Conservation (phyloP, 2,329 filamentous ascomycete species). For the Paraphoma sp. region DNA sequence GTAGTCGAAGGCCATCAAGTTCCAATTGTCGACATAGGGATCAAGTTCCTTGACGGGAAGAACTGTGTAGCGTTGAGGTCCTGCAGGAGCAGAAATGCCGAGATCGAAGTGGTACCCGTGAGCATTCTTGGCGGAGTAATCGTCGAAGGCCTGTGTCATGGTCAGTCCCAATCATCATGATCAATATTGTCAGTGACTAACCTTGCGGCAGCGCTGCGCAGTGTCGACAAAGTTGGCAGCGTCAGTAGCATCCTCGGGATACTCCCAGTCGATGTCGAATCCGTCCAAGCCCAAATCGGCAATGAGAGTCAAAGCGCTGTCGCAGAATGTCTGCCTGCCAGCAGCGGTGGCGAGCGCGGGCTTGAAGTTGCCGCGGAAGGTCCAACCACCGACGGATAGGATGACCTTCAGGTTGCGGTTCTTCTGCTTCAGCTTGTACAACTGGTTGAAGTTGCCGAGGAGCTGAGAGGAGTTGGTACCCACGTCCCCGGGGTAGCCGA, state of each 20-base stretch:
- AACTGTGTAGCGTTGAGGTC: conserved; percentile 46
- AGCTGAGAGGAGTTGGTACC: conserved; percentile 71
- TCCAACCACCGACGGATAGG: conserved; percentile 83
- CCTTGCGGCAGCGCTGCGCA: conserved; percentile 41
- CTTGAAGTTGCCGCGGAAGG: conserved; percentile 78
- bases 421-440: conserved; percentile 77
- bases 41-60: conserved; percentile 51
- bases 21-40: conserved; percentile 54
- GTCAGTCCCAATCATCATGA: neutral
- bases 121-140: conserved; percentile 46
- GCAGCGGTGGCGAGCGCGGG: conserved; percentile 67
- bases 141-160: conserved; percentile 40
- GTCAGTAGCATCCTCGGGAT: conserved; percentile 48
- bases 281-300: conserved; percentile 75
- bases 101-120: conserved; percentile 51
- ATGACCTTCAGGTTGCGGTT: conserved; percentile 79
- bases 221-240: conserved; percentile 47
- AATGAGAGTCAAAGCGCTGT: conserved; percentile 75
- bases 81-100: conserved; percentile 53
- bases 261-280: conserved; percentile 56
- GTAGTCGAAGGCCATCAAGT: conserved; percentile 69
- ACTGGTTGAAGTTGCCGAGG: conserved; percentile 79
- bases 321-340: conserved; percentile 70
- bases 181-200: conserved; percentile 22
- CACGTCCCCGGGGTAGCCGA: conserved; percentile 71